These are phyloP conservation scores for Setaria italica DNA, from an alignment of 202 grass and related monocot species.

Conservation along the genomic window DNA sequence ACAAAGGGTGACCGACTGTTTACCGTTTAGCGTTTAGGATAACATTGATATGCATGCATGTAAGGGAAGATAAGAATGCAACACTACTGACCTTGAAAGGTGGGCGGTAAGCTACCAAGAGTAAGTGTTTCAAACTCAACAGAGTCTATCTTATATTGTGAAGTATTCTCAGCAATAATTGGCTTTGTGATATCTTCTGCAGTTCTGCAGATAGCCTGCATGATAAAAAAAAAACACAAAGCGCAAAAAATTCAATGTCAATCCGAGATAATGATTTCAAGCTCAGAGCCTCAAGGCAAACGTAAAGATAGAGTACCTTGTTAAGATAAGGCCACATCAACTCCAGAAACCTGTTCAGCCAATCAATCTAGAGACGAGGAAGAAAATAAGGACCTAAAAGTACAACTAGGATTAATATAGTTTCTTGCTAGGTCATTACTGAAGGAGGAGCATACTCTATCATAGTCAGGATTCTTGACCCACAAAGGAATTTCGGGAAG, in stretches of 20 bases:
- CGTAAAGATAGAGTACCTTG: constrained; percentile 60
- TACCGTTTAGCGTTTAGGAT: too few relatives aligned
- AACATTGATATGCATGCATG: background rate
- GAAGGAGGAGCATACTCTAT: constrained; percentile 67
- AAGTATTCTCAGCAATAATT: constrained; percentile 83
- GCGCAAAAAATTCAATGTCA: constrained; percentile 35
- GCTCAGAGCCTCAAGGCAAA: constrained; percentile 19
- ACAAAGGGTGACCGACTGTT: too few relatives aligned
- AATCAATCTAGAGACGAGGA: constrained; percentile 73
- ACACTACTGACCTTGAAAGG: constrained; percentile 74
- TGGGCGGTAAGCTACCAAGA: constrained; percentile 83
- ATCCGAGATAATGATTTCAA: constrained; percentile 35
- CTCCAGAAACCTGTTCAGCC: constrained; percentile 92
- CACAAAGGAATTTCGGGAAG: constrained; percentile 95
- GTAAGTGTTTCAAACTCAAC: constrained; percentile 86
- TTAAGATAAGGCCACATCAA: constrained; percentile 94
- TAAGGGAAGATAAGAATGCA: constrained; percentile 8
- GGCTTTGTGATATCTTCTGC: constrained; percentile 79
- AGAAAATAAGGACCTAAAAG: constrained; percentile 36
- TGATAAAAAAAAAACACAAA: constrained; percentile 36
- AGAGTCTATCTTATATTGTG: constrained; percentile 88
- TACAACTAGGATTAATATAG: constrained; percentile 10
- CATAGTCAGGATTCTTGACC: constrained; percentile 96
- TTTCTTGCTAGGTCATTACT: constrained; percentile 14
- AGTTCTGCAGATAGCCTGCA: constrained; percentile 87